A percentile compares a stretch with the other conserved stretches of the same genome.
Conservation (phyloP, 225 moss, liverwort and hornwort genomes). For the Climacium dendroides region DNA sequence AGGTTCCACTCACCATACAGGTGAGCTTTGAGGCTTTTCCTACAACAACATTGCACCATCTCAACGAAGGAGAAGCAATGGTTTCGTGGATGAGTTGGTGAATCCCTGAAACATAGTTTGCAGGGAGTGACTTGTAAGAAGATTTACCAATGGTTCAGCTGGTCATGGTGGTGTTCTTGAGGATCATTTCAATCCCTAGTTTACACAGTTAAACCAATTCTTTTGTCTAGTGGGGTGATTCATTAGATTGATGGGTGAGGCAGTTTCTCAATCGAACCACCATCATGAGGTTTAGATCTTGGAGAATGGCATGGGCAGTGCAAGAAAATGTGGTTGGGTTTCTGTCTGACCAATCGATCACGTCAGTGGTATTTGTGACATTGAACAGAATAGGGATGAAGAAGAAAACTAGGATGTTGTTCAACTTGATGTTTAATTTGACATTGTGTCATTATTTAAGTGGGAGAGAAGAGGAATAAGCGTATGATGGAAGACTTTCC, state of each 20-base stretch:
- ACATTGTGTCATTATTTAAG: too few relatives aligned
- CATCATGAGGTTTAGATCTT: background rate
- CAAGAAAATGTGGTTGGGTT: background rate
- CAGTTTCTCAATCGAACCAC: background rate
- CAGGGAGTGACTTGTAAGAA: background rate
- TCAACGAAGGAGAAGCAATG: too few relatives aligned
- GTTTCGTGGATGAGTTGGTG: background rate
- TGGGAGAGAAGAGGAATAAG: background rate
- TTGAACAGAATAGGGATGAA: background rate
- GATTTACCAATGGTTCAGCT: background rate
- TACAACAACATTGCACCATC: too few relatives aligned
- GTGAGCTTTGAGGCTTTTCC: too few relatives aligned
- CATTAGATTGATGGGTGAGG: background rate
- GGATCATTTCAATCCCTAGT: background rate
- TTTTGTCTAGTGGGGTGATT: background rate
- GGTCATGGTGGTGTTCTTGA: background rate
- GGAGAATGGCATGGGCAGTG: background rate
- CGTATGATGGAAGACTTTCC: background rate
- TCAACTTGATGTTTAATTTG: background rate
- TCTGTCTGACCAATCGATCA: background rate
- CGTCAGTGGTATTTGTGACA: background rate
- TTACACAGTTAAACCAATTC: background rate
- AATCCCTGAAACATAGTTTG: background rate
- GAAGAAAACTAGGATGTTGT: background rate
- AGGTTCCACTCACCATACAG: too few relatives aligned